These are phyloP conservation scores for Claviceps digitariae DNA, from an alignment of 2,329 filamentous ascomycete genomes.

Conservation along the genomic window DNA sequence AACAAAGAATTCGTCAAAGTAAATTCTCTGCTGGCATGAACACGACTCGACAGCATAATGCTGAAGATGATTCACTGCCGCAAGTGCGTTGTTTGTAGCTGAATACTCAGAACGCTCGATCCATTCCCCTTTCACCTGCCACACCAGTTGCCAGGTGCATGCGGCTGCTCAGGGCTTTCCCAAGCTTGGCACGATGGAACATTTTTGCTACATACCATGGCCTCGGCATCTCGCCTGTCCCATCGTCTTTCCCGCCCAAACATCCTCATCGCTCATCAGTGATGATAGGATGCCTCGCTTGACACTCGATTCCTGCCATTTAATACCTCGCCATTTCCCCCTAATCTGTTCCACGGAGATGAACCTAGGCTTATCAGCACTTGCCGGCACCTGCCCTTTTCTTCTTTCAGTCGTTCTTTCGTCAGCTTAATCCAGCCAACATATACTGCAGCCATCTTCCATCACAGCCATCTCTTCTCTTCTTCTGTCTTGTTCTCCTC, in stretches of 20 bases:
- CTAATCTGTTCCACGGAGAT: conserved; percentile 7
- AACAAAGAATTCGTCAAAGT: neutral
- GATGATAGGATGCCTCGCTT: conserved; percentile 6
- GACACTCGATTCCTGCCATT: conserved; percentile 12
- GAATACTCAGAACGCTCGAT: neutral
- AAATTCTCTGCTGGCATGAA: neutral
- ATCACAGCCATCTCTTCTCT: conserved; percentile 1
- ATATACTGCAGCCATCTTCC: conserved; percentile 6
- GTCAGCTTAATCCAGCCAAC: neutral
- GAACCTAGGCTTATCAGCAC: conserved; percentile 9
- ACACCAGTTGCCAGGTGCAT: conserved; percentile 2
- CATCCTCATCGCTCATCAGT: neutral
- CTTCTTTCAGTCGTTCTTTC: conserved; percentile 5
- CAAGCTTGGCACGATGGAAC: neutral
- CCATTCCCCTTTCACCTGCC: conserved; percentile 3
- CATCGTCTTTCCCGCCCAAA: conserved; percentile 4
- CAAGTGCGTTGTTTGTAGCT: neutral
- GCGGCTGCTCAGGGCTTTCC: conserved; percentile 5
- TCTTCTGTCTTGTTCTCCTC: conserved; percentile 7
- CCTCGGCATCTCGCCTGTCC: conserved; percentile 4
- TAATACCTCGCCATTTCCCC: conserved; percentile 10
- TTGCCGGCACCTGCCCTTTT: conserved; percentile 14
- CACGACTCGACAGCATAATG: neutral
- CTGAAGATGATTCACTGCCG: neutral
- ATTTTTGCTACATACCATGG: neutral